Evolutionary conservation across 345 rosid species (phyloP), one percentile per base, ranked within the genome.

Genomic region (Corchorus olitorius): DNA sequence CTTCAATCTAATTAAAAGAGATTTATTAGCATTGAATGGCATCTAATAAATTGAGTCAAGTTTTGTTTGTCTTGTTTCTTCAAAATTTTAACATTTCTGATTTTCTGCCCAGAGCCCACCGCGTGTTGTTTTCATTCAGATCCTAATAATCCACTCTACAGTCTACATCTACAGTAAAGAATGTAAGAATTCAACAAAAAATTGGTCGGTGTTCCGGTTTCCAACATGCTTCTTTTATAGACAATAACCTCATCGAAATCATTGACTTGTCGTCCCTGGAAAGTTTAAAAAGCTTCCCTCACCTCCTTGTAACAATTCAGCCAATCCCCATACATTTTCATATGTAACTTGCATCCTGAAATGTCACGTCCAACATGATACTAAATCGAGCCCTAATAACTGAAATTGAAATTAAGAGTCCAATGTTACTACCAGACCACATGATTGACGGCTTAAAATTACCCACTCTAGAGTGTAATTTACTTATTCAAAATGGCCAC

Each of bases 21-120:
- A 37, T 64, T 64, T 34, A 8, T 34, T 37, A 64, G 73, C 79
- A 72, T 76, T 80, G 53, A 76, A 72, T 70, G 5, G 68, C 3
- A 27, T 27, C 27, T 22, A 27, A 15, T 71, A 27, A 15, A 11
- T n/a, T 46, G 77, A 41, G 70, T 75, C 67, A 56, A 56, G 1
- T 73, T 63, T 35, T 34, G 19, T 33, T 22, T 22, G 41, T 22
- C 65, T 60, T 11, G 16, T 54, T 54, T 22, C 27, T 20, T 59
- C 64, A 59, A 59, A 59, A 59, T 12, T 60, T 60, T 60, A n/a
- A 60, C n/a, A 33, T 60, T 33, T 60, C 41, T 33, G 65, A 39
- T 39, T 39, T 39, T 39, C 43, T 39, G 43, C 43, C 43, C 4
- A 6, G 43, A 27, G 27, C 27, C 27, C 27, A 27, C 16, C 7